phyloP scores from a whole-genome alignment of 495 filamentous ascomycete genomes.

The Penicillium waksmanii region DNA sequence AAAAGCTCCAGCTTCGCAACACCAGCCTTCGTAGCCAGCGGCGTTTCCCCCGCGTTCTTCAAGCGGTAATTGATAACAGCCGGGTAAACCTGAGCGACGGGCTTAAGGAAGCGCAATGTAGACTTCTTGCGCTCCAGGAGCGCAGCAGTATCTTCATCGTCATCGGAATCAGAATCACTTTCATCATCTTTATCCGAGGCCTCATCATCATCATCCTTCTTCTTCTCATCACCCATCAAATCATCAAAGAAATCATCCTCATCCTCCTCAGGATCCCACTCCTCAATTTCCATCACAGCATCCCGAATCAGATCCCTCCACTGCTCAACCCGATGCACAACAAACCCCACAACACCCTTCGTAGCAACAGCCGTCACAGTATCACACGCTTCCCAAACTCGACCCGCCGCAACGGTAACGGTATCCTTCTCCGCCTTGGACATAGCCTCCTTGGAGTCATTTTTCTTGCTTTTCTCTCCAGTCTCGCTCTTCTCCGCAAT shows the following conservation, averaged over 20 bases:
- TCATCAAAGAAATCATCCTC: constrained; percentile 58
- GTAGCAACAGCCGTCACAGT: constrained; percentile 60
- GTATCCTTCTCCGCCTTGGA: constrained; percentile 41
- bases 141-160: constrained; percentile 34
- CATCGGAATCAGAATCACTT: constrained; percentile 24
- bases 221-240: constrained; percentile 38
- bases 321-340: constrained; percentile 64
- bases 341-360: constrained; percentile 66
- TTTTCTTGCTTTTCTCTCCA: constrained; percentile 23
- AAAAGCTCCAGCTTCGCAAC: constrained; percentile 35
- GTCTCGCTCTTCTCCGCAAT: constrained; percentile 32
- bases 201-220: constrained; percentile 47
- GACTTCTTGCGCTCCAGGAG: constrained; percentile 43
- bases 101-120: constrained; percentile 44
- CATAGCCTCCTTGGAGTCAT: constrained; percentile 15
- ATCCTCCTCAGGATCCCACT: constrained; percentile 75
- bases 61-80: constrained; percentile 42
- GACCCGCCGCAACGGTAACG: constrained; percentile 48
- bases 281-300: constrained; percentile 79
- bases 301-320: constrained; percentile 75
- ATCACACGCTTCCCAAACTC: constrained; percentile 71
- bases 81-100: constrained; percentile 46
- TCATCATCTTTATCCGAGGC: constrained; percentile 49
- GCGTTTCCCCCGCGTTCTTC: constrained; percentile 30
- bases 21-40: constrained; percentile 16